phyloP scores from a whole-genome alignment of 176 grass and related monocot genomes.

The Triticum urartu region DNA sequence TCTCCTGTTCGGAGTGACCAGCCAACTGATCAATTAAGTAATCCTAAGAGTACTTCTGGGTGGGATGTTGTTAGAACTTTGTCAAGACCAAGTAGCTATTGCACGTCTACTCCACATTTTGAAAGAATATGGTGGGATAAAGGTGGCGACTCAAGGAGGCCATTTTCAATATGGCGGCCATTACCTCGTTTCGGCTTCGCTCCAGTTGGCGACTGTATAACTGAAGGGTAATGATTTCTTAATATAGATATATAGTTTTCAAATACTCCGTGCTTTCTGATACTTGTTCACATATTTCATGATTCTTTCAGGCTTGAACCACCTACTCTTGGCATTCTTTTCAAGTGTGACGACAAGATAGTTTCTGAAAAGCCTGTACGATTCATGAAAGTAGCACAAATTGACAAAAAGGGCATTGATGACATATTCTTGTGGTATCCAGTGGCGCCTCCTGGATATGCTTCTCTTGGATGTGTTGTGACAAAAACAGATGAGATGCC shows the following conservation, averaged over 20 bases:
- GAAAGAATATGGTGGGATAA: constrained; percentile 99
- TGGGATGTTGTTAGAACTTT: constrained; percentile 81
- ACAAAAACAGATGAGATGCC: constrained; percentile 86
- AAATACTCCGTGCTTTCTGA: constrained; percentile 13
- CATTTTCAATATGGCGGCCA: constrained; percentile 95
- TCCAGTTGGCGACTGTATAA: constrained; percentile 87
- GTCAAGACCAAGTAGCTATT: constrained; percentile 75
- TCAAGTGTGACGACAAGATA: constrained; percentile 72
- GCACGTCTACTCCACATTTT: constrained; percentile 87
- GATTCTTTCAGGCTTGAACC: constrained; percentile 77
- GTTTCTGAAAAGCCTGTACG: constrained; percentile 77
- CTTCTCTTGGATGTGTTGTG: constrained; percentile 84
- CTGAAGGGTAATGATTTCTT: constrained; percentile 70
- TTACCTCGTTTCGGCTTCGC: constrained; percentile 68
- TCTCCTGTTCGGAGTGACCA: constrained; percentile 41
- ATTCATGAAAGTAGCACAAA: constrained; percentile 87
- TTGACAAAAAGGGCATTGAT: constrained; percentile 69
- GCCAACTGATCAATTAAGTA: constrained; percentile 40
- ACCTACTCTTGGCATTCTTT: constrained; percentile 76
- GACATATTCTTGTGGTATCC: constrained; percentile 97
- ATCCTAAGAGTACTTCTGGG: constrained; percentile 47
- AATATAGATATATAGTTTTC: not conserved
- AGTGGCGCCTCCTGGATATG: constrained; percentile 84
- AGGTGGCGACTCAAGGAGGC: constrained; percentile 67
- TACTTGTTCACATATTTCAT: constrained; percentile 27